phyloP scores from a whole-genome alignment of 345 rosid species.

The Corchorus olitorius region DNA sequence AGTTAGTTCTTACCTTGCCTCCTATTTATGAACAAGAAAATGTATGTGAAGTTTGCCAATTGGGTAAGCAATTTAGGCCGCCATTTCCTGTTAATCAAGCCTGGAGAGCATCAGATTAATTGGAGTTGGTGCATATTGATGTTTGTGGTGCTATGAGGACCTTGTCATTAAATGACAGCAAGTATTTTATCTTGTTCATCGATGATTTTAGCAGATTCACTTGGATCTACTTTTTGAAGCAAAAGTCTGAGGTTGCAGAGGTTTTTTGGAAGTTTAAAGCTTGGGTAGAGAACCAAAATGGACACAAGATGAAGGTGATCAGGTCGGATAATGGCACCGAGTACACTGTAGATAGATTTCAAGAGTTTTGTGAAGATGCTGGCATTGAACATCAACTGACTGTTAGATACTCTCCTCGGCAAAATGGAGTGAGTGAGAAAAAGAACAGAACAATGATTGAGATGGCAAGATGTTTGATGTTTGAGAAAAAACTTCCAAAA shows the following conservation, averaged over 20 bases:
- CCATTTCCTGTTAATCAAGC: not conserved
- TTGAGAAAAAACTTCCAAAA: not conserved
- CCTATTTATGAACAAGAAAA: too few species aligned
- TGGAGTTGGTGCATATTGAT: not conserved
- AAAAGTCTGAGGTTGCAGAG: too few species aligned
- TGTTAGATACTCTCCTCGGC: not conserved
- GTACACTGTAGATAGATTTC: not conserved
- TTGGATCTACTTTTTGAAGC: too few species aligned
- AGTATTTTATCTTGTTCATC: not conserved
- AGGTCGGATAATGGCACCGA: not conserved
- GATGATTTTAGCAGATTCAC: not conserved
- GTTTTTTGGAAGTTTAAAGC: too few species aligned
- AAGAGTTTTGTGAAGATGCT: not conserved
- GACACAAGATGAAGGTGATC: too few species aligned
- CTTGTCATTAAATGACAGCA: not conserved
- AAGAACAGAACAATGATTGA: not conserved
- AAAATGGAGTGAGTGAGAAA: not conserved
- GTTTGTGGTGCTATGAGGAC: not conserved
- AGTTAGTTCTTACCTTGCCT: too few species aligned
- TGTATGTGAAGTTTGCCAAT: too few species aligned
- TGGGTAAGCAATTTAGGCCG: too few species aligned
- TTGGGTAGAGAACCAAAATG: too few species aligned
- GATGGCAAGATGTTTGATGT: not conserved
- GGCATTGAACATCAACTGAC: not conserved
- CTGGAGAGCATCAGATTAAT: not conserved